Evolutionary conservation across 2,329 filamentous ascomycete genomes (phyloP), one percentile per base, ranked within the genome.

Genomic region (Xylariales sp.): DNA sequence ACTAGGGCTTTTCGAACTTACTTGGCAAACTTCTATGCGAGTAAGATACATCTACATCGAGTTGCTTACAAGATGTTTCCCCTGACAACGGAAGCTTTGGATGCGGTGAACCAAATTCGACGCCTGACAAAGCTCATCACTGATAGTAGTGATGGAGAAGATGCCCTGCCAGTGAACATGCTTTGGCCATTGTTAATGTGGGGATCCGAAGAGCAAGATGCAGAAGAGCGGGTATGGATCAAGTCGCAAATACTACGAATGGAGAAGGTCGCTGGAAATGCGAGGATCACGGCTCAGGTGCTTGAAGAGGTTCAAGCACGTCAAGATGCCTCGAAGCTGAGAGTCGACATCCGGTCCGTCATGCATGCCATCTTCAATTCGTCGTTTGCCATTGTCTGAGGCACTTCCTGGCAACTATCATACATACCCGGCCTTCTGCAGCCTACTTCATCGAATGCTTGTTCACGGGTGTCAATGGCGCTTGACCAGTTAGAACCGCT

Each of bases 161-260:
- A 71, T 24, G 61, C 69, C 7, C 57, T 78, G 2, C 74, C 75
- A 0, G 71, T 76, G 35, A 78, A 73, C 44, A 70, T 78, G 62
- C 61, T 79, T 4, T 79, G 74, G 76, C 74, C 74, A 2, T 55
- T 78, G 6, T 57, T 79, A 29, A 75, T 80, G 68, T 63, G 73
- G 46, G 74, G 74, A 0, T 69, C 66, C 7, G 75, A 80, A 51
- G 74, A 76, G 46, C 68, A 74, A n/a, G 67, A 71, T 34, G 29
- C 54, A 0, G 60, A 63, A 4, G 70, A 76, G 49, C 60, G 72
- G 34, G 54, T 49, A 5, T 77, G 74, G 74, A 76, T 80, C 40
- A 61, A 66, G 21, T 55, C 63, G 5, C 66, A 71, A 43, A 75
- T 79, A 14, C 57, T 69, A 34, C 54, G 60, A 10, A 72, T 73